Percentiles rank a stretch among this genome's conserved stretches.
These are phyloP conservation scores for Penicillium hesseltinei DNA, from an alignment of 2,329 filamentous ascomycete species.

Conservation along the genomic window DNA sequence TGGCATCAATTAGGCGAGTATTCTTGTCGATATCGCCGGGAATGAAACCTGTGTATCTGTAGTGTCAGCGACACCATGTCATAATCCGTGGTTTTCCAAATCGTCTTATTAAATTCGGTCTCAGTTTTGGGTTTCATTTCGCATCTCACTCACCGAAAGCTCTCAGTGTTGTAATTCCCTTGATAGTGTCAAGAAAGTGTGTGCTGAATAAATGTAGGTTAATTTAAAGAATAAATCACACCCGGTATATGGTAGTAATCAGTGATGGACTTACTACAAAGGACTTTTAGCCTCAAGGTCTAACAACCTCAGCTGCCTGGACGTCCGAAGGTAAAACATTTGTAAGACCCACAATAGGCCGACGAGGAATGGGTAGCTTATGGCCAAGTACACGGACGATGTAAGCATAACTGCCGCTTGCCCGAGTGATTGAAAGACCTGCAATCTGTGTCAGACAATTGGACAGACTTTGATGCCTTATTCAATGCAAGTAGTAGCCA, in stretches of 20 bases:
- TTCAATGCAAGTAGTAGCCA: not conserved
- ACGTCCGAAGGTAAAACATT: not conserved
- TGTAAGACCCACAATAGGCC: not conserved
- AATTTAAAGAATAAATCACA: not conserved
- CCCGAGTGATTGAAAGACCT: not conserved
- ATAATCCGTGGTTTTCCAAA: not conserved
- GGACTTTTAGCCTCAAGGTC: not conserved
- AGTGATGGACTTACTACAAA: not conserved
- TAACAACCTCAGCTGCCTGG: not conserved
- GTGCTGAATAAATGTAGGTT: not conserved
- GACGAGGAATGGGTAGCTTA: not conserved
- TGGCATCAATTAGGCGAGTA: not conserved
- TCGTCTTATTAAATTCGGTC: not conserved
- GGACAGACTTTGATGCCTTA: too few relatives aligned
- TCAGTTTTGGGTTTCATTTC: not conserved
- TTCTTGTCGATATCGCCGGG: not conserved
- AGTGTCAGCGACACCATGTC: not conserved
- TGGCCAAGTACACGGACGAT: not conserved
- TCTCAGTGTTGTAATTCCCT: not conserved
- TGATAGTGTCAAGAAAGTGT: not conserved
- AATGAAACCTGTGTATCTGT: not conserved
- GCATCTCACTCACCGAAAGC: not conserved
- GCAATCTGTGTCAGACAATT: not conserved
- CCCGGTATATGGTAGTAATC: too few relatives aligned
- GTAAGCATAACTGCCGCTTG: not conserved